phyloP scores from a whole-genome alignment of 1,284 basidiomycete genomes.

The Erythrobasidium hasegawianum region DNA sequence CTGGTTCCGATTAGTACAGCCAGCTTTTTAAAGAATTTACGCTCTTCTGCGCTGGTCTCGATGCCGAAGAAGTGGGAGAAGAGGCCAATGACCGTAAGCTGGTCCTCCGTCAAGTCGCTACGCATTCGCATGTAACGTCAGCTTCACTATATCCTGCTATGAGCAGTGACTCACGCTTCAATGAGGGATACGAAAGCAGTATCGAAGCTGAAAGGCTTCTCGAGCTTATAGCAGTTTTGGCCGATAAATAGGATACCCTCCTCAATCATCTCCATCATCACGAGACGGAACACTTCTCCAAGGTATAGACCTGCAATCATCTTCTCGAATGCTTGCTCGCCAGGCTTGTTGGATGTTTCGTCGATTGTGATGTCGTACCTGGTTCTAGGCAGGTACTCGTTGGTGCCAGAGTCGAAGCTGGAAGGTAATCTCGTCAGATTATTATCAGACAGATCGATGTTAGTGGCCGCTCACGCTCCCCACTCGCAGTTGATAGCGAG shows the following conservation, averaged over 20 bases:
- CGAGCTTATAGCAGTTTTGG: conserved; percentile 86
- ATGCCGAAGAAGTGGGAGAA: conserved; percentile 86
- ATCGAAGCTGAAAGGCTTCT: conserved; percentile 86
- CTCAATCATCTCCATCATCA: conserved; percentile 93
- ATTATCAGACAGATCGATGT: not conserved
- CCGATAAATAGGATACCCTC: conserved; percentile 94
- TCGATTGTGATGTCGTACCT: conserved; percentile 93
- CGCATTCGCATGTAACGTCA: not conserved
- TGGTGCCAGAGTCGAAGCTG: conserved; percentile 85
- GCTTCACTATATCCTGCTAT: not conserved
- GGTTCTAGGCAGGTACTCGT: conserved; percentile 79
- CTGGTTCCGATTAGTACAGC: conserved; percentile 77
- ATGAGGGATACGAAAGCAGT: conserved; percentile 95
- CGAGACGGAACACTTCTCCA: conserved; percentile 89
- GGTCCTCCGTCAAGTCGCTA: conserved; percentile 94
- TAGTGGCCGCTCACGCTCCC: conserved; percentile 51
- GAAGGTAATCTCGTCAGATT: not conserved
- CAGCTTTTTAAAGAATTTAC: conserved; percentile 89
- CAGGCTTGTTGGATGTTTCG: conserved; percentile 90
- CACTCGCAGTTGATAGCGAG: conserved; percentile 99
- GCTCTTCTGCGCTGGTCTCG: conserved; percentile 87
- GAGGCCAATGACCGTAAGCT: conserved; percentile 85
- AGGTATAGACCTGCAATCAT: conserved; percentile 96
- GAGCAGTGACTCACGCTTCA: conserved; percentile 62
- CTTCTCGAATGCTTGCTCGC: conserved; percentile 95